Evolutionary conservation across 1,284 basidiomycete genomes (phyloP).

Genomic region (Gymnopus androsaceus): DNA sequence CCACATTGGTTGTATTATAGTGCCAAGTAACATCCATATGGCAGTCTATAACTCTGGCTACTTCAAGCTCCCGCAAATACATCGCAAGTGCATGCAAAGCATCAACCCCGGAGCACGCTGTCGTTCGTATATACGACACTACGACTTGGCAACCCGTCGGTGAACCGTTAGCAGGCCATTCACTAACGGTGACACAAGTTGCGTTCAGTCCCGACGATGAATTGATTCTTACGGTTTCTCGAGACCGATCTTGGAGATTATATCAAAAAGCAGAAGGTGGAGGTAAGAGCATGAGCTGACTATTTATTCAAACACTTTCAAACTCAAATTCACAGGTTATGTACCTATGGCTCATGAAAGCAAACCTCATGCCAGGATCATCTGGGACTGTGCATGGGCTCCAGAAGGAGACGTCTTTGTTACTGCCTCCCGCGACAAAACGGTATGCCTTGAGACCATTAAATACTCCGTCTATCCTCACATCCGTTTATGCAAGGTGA

Average conservation of each 20-base stretch:
- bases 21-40: slow-evolving; percentile 15
- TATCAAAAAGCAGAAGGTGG: slow-evolving; percentile 53
- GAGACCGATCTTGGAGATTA: slow-evolving; percentile 93
- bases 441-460: slow-evolving; percentile 48
- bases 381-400: slow-evolving; percentile 94
- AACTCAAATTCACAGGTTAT: slow-evolving; percentile 50
- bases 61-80: slow-evolving; percentile 67
- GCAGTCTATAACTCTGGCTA: slow-evolving; percentile 77
- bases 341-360: slow-evolving; percentile 59
- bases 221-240: slow-evolving; percentile 80
- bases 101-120: slow-evolving; percentile 85
- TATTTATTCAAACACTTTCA: too few species aligned
- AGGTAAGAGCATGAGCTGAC: too few species aligned
- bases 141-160: slow-evolving; percentile 71
- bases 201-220: slow-evolving; percentile 85
- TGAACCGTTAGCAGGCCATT: slow-evolving; percentile 78
- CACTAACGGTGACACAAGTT: slow-evolving; percentile 88
- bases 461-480: not conserved
- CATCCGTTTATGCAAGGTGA: slow-evolving; percentile 59
- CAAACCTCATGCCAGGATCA: slow-evolving; percentile 89
- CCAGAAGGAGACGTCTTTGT: slow-evolving; percentile 76
- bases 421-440: slow-evolving; percentile 95
- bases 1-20: not conserved
- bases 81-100: slow-evolving; percentile 95
- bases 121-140: slow-evolving; percentile 83